These are phyloP conservation scores for Brassica nigra DNA, from an alignment of 345 rosid genomes.

Conservation along the genomic window DNA sequence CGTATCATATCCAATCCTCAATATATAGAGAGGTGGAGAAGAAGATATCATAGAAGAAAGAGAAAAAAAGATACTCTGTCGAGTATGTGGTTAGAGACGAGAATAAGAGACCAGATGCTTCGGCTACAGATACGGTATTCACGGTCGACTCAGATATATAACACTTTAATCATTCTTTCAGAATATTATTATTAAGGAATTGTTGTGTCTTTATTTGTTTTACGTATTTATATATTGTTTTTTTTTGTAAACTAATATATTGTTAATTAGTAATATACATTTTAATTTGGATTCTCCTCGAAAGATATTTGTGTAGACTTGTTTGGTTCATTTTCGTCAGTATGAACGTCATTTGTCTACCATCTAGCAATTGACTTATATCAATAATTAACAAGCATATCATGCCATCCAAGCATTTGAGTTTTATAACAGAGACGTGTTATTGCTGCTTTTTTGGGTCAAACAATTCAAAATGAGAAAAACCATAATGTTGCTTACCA, in stretches of 20 bases:
- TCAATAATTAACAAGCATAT: neutral
- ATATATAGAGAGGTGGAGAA: constrained; percentile 50
- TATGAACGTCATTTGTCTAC: constrained; percentile 29
- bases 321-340: constrained; percentile 29
- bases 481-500: neutral
- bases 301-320: constrained; percentile 22
- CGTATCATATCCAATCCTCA: constrained; percentile 74
- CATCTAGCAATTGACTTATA: constrained; percentile 12
- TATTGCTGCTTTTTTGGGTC: neutral
- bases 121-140: constrained; percentile 75
- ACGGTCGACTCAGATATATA: constrained; percentile 34
- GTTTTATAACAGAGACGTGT: neutral
- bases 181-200: neutral
- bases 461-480: neutral
- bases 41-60: constrained; percentile 33
- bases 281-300: constrained; percentile 16
- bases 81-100: constrained; percentile 60
- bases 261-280: neutral
- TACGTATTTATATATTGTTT: neutral
- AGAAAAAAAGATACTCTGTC: constrained; percentile 37
- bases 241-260: neutral
- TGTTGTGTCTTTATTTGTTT: constrained; percentile 11
- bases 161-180: neutral
- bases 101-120: constrained; percentile 45
- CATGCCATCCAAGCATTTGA: neutral